phyloP scores from a whole-genome alignment of 2,329 filamentous ascomycete species.

The Curvularia sp. region DNA sequence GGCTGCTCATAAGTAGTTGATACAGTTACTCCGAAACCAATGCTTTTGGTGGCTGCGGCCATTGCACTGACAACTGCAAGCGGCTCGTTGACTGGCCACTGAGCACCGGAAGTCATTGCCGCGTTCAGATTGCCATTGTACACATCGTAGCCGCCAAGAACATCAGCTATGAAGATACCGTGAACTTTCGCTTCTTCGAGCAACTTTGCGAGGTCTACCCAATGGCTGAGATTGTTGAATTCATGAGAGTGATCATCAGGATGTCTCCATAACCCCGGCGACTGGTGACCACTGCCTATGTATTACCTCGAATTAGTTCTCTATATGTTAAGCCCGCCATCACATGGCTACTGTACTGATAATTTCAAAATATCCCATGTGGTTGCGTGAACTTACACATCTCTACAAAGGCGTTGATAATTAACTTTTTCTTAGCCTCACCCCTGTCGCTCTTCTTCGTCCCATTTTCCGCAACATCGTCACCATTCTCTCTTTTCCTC shows the following conservation, averaged over 20 bases:
- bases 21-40: slow-evolving; percentile 73
- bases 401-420: slow-evolving; percentile 55
- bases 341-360: background rate
- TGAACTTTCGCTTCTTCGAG: slow-evolving; percentile 51
- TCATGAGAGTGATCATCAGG: slow-evolving; percentile 67
- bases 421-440: slow-evolving; percentile 45
- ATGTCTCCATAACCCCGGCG: slow-evolving; percentile 68
- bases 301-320: background rate
- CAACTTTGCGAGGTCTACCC: slow-evolving; percentile 49
- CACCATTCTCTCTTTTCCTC: slow-evolving; percentile 16
- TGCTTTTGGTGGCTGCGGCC: slow-evolving; percentile 70
- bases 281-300: slow-evolving; percentile 46
- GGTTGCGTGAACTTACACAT: slow-evolving; percentile 39
- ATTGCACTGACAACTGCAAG: slow-evolving; percentile 69
- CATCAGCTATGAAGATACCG: slow-evolving; percentile 53
- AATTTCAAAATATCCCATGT: background rate
- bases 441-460: slow-evolving; percentile 25
- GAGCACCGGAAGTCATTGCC: slow-evolving; percentile 67
- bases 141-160: slow-evolving; percentile 69
- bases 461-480: slow-evolving; percentile 27
- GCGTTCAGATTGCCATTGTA: slow-evolving; percentile 70
- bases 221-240: slow-evolving; percentile 55
- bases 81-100: slow-evolving; percentile 76
- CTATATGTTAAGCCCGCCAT: background rate
- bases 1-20: slow-evolving; percentile 74